Base-by-base conservation (phyloP, 768 basidiomycete genomes). In the Phaeolepiota aurea region DNA sequence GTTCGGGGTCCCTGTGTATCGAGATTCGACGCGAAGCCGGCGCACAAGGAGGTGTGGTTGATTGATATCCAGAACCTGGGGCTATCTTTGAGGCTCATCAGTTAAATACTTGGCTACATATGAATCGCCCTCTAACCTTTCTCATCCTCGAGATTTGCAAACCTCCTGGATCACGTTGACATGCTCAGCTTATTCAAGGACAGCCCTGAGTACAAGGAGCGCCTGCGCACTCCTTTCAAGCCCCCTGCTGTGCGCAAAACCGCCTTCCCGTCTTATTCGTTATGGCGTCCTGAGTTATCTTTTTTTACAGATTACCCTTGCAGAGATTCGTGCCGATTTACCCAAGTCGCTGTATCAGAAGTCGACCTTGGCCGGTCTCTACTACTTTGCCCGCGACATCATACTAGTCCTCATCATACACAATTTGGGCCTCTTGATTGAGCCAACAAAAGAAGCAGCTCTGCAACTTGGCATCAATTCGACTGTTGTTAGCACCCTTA, bases 301-400 rank as follows among this genome's bases (percentile, higher is more conserved):
- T n/a, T 30, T 18, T 44, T 34, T 16, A 12, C 40, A 72, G 71
- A 60, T 63, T 20, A 73, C 74, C 13, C 46, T 78, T 18, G 48
- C 64, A 4, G 68, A 77, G 41, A 57, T 79, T 10, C 74, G 69
- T 35, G 65, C 71, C 0, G 68, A 68, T 1, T 64, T 80, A 5
- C 77, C 77, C 1, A 68, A 69, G 25, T 67, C 66, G 40, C 62
- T 79, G 18, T 69, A 70, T 50, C 49, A 72, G 45, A 74, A 72
- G 47, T 63, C 65, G 36, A 78, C 77, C 3, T 33, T 57, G 34
- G 68, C 65, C 41, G 74, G 68, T 2, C 50, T 74, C 14, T 52
- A 54, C 30, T 77, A 75, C 46, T 63, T 71, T 18, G 43, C 54
- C 5, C 62, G 76, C 15, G 74, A 76, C 52, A 45, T 79, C 16